A percentile compares a stretch with the other conserved stretches of the same genome.
Evolutionary conservation across 192 early-diverging fungal genomes (phyloP).

Genomic region (Rhizophagus clarus): DNA sequence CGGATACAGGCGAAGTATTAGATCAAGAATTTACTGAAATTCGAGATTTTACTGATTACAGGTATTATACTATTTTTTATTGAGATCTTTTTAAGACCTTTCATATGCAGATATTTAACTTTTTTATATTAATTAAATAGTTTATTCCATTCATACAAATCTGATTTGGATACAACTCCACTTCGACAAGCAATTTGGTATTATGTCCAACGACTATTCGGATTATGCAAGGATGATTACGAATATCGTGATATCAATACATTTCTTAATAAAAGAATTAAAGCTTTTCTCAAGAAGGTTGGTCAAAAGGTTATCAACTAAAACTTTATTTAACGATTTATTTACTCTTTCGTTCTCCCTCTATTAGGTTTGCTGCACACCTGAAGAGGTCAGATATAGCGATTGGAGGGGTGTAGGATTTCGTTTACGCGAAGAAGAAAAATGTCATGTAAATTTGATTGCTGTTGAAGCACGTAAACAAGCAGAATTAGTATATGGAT

Average conservation of each 20-base stretch:
- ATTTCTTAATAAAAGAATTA: constrained; percentile 49
- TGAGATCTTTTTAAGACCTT: too few relatives aligned
- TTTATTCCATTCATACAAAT: constrained; percentile 1
- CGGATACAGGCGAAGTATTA: constrained; percentile 51
- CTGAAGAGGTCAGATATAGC: constrained; percentile 21
- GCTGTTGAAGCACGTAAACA: constrained; percentile 58
- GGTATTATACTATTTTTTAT: constrained; percentile 27
- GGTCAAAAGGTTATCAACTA: background rate
- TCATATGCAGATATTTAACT: background rate
- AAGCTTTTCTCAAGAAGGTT: constrained; percentile 46
- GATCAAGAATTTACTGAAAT: constrained; percentile 56
- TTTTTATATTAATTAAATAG: background rate
- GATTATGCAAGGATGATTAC: constrained; percentile 58
- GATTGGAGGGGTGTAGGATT: constrained; percentile 60
- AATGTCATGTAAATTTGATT: constrained; percentile 59
- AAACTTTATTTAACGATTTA: constrained; percentile 33
- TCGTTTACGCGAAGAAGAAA: constrained; percentile 57
- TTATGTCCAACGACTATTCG: constrained; percentile 55
- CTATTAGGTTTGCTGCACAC: background rate
- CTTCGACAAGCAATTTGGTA: constrained; percentile 60
- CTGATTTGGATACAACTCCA: constrained; percentile 53
- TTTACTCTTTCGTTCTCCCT: constrained; percentile 1
- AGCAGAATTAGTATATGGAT: constrained; percentile 56
- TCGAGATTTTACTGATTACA: constrained; percentile 55
- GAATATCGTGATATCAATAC: constrained; percentile 46